Percentiles rank a stretch among this genome's conserved stretches.
Conservation (phyloP, 1,284 basidiomycete species). For the Hypsizygus ulmarius region DNA sequence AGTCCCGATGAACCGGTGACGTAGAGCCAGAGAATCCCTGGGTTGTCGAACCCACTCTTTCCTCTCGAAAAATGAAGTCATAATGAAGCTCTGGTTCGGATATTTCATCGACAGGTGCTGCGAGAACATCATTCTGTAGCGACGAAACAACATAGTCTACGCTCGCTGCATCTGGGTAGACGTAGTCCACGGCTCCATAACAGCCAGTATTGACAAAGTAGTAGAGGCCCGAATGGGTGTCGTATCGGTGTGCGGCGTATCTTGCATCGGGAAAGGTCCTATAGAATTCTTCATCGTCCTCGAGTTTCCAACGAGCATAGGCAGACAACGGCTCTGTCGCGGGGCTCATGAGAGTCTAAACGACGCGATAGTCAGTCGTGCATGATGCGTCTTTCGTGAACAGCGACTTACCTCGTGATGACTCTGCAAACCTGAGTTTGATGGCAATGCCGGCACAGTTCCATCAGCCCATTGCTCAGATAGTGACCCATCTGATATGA, state of each 20-base stretch:
- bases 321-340: conserved; percentile 17
- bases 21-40: conserved; percentile 2
- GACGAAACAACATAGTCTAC: neutral
- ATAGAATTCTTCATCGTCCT: conserved; percentile 42
- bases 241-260: conserved; percentile 19
- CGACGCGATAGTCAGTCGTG: conserved; percentile 1
- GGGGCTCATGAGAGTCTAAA: conserved; percentile 9
- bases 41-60: neutral
- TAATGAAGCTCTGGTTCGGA: no score
- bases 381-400: neutral
- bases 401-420: conserved; percentile 10
- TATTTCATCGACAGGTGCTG: no score
- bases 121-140: neutral
- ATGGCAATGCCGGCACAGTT: conserved; percentile 6
- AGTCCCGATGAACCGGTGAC: conserved; percentile 5
- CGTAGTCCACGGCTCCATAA: conserved; percentile 9
- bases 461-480: no score
- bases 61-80: no score
- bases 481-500: no score
- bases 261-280: conserved; percentile 40
- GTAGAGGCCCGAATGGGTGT: conserved; percentile 12
- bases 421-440: neutral
- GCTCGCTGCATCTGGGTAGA: neutral
- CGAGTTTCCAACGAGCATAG: conserved; percentile 31
- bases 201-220: conserved; percentile 14